These are phyloP conservation scores for Sclerotinia spermophila DNA, from an alignment of 2,329 filamentous ascomycete genomes.

Conservation along the genomic window DNA sequence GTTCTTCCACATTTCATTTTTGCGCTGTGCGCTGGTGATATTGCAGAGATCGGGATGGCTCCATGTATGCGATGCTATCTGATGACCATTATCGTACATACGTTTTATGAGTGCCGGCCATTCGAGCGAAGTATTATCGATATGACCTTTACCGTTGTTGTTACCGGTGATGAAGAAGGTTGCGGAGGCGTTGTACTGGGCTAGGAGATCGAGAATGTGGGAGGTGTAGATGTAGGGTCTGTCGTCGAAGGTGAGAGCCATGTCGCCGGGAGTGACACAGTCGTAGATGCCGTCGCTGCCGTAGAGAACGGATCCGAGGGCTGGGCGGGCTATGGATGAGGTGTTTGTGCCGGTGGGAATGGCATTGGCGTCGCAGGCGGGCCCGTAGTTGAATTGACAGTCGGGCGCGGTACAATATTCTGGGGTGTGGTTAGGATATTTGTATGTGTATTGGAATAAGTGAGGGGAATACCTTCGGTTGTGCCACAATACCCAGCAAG, in stretches of 20 bases:
- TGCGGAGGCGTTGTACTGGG: constrained; percentile 57
- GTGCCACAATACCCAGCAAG: constrained; percentile 20
- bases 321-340: constrained; percentile 44
- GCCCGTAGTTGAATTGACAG: constrained; percentile 24
- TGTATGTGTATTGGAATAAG: neutral
- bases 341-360: constrained; percentile 53
- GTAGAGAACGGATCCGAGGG: constrained; percentile 52
- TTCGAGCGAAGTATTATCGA: constrained; percentile 47
- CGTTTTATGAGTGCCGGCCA: constrained; percentile 39
- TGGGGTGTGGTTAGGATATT: neutral
- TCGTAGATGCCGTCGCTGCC: constrained; percentile 55
- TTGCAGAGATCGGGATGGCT: constrained; percentile 47
- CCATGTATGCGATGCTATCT: constrained; percentile 58
- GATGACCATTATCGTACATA: constrained; percentile 48
- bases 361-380: constrained; percentile 53
- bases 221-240: constrained; percentile 60
- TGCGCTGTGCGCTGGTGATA: constrained; percentile 42
- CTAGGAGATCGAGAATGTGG: constrained; percentile 58
- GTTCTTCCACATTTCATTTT: constrained; percentile 49
- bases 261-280: constrained; percentile 53
- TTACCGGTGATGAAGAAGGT: constrained; percentile 55
- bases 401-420: constrained; percentile 26
- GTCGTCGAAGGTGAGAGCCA: constrained; percentile 67
- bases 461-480: neutral
- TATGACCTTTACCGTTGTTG: constrained; percentile 46